phyloP scores from a whole-genome alignment of 352 stramenopile genomes.

The Pythium utonaiense region DNA sequence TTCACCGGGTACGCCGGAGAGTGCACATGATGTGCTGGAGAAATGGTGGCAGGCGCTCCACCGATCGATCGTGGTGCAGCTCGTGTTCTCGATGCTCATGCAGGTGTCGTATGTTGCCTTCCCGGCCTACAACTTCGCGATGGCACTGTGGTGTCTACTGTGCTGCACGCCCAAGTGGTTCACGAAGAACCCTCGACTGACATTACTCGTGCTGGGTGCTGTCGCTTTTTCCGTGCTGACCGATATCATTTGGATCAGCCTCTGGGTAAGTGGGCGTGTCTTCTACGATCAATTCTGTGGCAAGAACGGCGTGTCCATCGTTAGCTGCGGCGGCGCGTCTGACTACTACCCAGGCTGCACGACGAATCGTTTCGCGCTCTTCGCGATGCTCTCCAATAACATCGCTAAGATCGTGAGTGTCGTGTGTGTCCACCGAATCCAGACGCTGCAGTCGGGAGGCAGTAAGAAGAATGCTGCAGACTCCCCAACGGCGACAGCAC shows the following conservation, averaged over 20 bases:
- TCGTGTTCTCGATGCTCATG: slow-evolving; percentile 61
- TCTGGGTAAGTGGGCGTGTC: slow-evolving; percentile 67
- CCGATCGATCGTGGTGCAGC: slow-evolving; percentile 42
- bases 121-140: slow-evolving; percentile 73
- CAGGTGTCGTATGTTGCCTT: slow-evolving; percentile 83
- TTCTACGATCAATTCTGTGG: slow-evolving; percentile 80
- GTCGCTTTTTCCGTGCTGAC: slow-evolving; percentile 58
- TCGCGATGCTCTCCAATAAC: slow-evolving; percentile 57
- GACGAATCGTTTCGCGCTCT: slow-evolving; percentile 69
- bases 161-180: slow-evolving; percentile 53
- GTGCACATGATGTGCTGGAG: slow-evolving; percentile 6
- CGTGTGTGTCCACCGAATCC: slow-evolving; percentile 43
- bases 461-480: slow-evolving; percentile 13
- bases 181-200: slow-evolving; percentile 39
- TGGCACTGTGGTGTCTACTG: slow-evolving; percentile 65
- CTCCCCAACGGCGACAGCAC: not conserved
- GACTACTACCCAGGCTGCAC: slow-evolving; percentile 65
- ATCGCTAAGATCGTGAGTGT: slow-evolving; percentile 46
- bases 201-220: slow-evolving; percentile 46
- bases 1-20: not conserved
- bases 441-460: slow-evolving; percentile 21
- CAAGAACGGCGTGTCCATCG: slow-evolving; percentile 49
- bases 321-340: slow-evolving; percentile 56
- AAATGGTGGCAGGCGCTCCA: slow-evolving; percentile 44
- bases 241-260: slow-evolving; percentile 70